Evolutionary conservation across 768 basidiomycete species (phyloP).

Genomic region (Phanerochaete sordida): DNA sequence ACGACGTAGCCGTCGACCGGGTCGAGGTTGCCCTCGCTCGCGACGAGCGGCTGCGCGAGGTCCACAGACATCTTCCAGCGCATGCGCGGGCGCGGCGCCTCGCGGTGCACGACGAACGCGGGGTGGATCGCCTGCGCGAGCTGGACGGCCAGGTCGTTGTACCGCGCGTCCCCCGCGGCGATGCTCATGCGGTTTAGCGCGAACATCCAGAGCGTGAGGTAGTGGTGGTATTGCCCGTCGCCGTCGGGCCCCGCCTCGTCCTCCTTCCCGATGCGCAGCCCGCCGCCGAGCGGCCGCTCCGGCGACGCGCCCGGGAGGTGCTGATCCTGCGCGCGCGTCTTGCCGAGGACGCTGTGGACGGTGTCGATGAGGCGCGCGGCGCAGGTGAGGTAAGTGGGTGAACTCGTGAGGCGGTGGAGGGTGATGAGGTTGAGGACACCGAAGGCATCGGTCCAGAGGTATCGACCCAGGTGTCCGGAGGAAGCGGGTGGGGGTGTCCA

Average conservation of each 20-base stretch:
- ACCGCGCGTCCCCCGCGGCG: slow-evolving; percentile 19
- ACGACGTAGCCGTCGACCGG: slow-evolving; percentile 27
- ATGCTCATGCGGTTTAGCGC: slow-evolving; percentile 27
- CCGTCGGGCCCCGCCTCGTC: slow-evolving; percentile 21
- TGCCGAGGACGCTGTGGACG: slow-evolving; percentile 26
- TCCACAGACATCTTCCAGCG: slow-evolving; percentile 29
- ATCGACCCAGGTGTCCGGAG: slow-evolving; percentile 20
- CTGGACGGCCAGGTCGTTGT: slow-evolving; percentile 26
- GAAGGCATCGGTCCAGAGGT: slow-evolving; percentile 32
- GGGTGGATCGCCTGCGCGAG: slow-evolving; percentile 27
- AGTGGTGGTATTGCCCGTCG: slow-evolving; percentile 30
- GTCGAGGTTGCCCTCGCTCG: slow-evolving; percentile 28
- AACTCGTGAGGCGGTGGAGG: slow-evolving; percentile 16
- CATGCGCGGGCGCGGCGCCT: slow-evolving; percentile 21
- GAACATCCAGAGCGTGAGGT: slow-evolving; percentile 31
- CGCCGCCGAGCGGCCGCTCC: slow-evolving; percentile 25
- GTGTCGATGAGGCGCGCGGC: slow-evolving; percentile 22
- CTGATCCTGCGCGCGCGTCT: slow-evolving; percentile 18
- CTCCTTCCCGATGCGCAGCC: slow-evolving; percentile 27
- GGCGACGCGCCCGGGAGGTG: slow-evolving; percentile 25
- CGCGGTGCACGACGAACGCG: slow-evolving; percentile 20
- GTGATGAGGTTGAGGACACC: slow-evolving; percentile 28
- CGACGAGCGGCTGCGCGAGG: slow-evolving; percentile 21
- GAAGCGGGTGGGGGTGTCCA: slow-evolving; percentile 1
- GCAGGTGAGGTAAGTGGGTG: slow-evolving; percentile 17